Conservation (phyloP, 495 filamentous ascomycete genomes). For the Stereocaulon alpinum region DNA sequence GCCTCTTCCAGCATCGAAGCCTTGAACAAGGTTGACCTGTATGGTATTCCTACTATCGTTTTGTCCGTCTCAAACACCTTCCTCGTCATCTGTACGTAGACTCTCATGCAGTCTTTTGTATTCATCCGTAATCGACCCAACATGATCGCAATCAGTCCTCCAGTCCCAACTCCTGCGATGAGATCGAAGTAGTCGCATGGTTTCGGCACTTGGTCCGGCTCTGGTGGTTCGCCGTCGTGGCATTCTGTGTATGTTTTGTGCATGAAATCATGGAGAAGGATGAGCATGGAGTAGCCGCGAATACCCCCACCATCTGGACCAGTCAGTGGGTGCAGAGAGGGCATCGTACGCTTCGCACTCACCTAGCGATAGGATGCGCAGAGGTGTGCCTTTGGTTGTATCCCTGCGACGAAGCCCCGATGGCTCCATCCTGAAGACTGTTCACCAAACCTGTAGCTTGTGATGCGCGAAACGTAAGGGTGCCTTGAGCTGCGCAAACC, state of each 20-base stretch:
- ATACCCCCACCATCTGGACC: slow-evolving; percentile 84
- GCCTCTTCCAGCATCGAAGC: slow-evolving; percentile 90
- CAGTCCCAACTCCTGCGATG: slow-evolving; percentile 89
- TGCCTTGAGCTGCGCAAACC: background rate
- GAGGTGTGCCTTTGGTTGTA: slow-evolving; percentile 85
- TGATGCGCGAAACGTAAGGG: background rate
- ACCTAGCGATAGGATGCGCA: slow-evolving; percentile 88
- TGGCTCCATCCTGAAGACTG: slow-evolving; percentile 8
- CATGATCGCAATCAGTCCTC: slow-evolving; percentile 94
- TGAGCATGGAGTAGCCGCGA: slow-evolving; percentile 92
- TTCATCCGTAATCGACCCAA: slow-evolving; percentile 84
- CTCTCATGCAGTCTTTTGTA: slow-evolving; percentile 88
- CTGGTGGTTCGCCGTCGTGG: slow-evolving; percentile 74
- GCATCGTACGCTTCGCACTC: slow-evolving; percentile 26
- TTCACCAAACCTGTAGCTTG: background rate
- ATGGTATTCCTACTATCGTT: slow-evolving; percentile 88
- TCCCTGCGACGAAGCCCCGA: slow-evolving; percentile 60
- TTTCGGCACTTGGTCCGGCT: slow-evolving; percentile 81
- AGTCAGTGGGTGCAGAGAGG: background rate
- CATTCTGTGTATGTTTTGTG: slow-evolving; percentile 77
- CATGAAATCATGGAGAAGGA: slow-evolving; percentile 94
- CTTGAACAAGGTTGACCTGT: slow-evolving; percentile 89
- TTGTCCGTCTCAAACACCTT: slow-evolving; percentile 97
- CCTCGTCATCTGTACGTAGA: slow-evolving; percentile 88
- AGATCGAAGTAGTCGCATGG: slow-evolving; percentile 98